Evolutionary conservation across 2,329 filamentous ascomycete genomes (phyloP).

Genomic region (Botryotinia globosa): DNA sequence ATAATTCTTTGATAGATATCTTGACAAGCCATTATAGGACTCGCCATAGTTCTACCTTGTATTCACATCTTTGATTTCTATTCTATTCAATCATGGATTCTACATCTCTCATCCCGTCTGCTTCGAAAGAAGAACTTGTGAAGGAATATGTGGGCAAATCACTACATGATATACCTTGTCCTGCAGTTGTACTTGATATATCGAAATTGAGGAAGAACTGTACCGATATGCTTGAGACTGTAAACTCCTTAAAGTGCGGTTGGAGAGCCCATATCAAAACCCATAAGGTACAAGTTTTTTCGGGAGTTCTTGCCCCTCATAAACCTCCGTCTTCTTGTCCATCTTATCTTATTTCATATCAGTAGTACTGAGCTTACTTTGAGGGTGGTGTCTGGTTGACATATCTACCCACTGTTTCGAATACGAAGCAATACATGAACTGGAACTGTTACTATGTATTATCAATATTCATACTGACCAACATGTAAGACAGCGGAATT

Average conservation of each 20-base stretch:
- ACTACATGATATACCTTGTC: slow-evolving; percentile 60
- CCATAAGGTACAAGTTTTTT: slow-evolving; percentile 60
- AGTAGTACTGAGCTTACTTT: neutral
- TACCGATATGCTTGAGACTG: slow-evolving; percentile 65
- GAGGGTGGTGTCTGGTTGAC: neutral
- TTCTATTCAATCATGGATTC: slow-evolving; percentile 30
- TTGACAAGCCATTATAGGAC: neutral
- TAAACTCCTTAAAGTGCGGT: slow-evolving; percentile 55
- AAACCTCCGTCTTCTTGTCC: neutral
- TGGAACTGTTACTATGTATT: neutral
- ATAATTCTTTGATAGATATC: neutral
- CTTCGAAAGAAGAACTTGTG: slow-evolving; percentile 41
- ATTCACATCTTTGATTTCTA: neutral
- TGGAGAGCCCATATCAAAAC: slow-evolving; percentile 82
- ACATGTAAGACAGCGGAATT: slow-evolving; percentile 60
- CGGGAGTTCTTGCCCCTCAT: neutral
- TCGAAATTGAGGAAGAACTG: slow-evolving; percentile 67
- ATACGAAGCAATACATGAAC: neutral
- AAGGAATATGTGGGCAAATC: slow-evolving; percentile 56
- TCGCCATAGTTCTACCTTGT: neutral
- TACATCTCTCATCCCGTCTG: slow-evolving; percentile 29
- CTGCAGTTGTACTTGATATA: slow-evolving; percentile 66
- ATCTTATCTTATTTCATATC: neutral
- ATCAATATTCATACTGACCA: slow-evolving; percentile 25
- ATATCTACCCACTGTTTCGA: neutral